phyloP scores from a whole-genome alignment of 148 eudicot species.

The Vaccinium corymbosum region DNA sequence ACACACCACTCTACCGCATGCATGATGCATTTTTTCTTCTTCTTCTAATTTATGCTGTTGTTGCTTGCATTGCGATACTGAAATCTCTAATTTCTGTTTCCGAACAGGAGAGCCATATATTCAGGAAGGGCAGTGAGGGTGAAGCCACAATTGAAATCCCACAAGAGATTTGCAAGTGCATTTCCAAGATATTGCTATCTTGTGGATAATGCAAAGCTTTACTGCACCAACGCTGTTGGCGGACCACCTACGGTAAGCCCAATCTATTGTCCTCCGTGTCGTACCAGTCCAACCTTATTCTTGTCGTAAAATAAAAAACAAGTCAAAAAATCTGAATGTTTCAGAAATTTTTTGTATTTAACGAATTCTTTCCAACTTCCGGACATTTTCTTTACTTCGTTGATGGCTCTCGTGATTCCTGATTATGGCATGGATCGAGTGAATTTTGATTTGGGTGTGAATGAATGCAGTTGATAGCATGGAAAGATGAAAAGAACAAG shows the following conservation, averaged over 20 bases:
- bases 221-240: conserved; percentile 56
- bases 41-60: not conserved
- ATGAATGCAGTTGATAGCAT: conserved; percentile 66
- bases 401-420: not conserved
- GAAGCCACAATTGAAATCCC: conserved; percentile 77
- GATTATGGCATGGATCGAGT: not conserved
- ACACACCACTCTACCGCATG: no score
- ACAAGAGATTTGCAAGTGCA: conserved; percentile 78
- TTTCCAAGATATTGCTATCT: conserved; percentile 58
- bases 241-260: conserved; percentile 55
- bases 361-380: not conserved
- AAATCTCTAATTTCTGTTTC: not conserved
- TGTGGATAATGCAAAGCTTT: conserved; percentile 84
- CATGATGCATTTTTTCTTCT: no score
- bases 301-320: not conserved
- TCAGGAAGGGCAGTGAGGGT: conserved; percentile 85
- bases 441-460: not conserved
- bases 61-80: not conserved
- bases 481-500: conserved; percentile 71
- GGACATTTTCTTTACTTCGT: no score
- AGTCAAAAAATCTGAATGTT: not conserved
- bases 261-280: not conserved
- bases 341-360: not conserved
- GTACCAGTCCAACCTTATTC: no score
- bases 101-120: conserved; percentile 70